Conservation (phyloP, 768 basidiomycete genomes). For the Xerocomellus chrysenteron region DNA sequence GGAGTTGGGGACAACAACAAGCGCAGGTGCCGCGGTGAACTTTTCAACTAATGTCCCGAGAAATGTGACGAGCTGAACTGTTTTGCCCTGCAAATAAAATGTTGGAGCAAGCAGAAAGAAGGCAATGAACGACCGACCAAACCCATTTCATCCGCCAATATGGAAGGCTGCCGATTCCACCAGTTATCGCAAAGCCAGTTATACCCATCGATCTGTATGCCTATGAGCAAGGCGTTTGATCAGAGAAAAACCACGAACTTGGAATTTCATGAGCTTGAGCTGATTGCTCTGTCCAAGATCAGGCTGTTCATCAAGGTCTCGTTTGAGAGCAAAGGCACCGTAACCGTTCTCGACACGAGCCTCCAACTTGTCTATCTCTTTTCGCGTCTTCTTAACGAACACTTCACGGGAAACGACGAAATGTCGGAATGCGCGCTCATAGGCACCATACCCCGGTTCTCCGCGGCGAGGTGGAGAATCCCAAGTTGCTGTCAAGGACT, state of each 20-base stretch:
- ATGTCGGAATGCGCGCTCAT: slow-evolving; percentile 60
- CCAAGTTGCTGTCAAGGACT: slow-evolving; percentile 69
- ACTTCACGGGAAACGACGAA: slow-evolving; percentile 66
- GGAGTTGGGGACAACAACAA: slow-evolving; percentile 95
- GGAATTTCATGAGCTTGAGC: slow-evolving; percentile 83
- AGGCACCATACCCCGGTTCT: slow-evolving; percentile 62
- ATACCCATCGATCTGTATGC: slow-evolving; percentile 65
- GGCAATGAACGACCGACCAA: slow-evolving; percentile 47
- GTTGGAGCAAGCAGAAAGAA: slow-evolving; percentile 2
- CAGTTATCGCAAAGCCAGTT: slow-evolving; percentile 87
- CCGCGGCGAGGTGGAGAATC: slow-evolving; percentile 75
- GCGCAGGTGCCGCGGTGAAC: slow-evolving; percentile 67
- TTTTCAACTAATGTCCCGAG: slow-evolving; percentile 61
- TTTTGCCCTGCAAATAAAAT: slow-evolving; percentile 65
- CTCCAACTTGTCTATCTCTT: slow-evolving; percentile 46
- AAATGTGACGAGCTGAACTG: slow-evolving; percentile 87
- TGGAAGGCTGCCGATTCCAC: slow-evolving; percentile 83
- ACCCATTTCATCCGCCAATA: slow-evolving; percentile 98
- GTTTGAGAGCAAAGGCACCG: slow-evolving; percentile 43
- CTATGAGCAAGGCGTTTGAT: slow-evolving; percentile 2
- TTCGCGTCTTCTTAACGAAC: slow-evolving; percentile 47
- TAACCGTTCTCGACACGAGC: slow-evolving; percentile 58
- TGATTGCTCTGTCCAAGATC: slow-evolving; percentile 63
- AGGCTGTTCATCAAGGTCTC: slow-evolving; percentile 50
- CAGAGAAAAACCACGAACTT: slow-evolving; percentile 45